Evolutionary conservation across 208 protist species (phyloP).

Genomic region (Acanthamoeba castellanii): DNA sequence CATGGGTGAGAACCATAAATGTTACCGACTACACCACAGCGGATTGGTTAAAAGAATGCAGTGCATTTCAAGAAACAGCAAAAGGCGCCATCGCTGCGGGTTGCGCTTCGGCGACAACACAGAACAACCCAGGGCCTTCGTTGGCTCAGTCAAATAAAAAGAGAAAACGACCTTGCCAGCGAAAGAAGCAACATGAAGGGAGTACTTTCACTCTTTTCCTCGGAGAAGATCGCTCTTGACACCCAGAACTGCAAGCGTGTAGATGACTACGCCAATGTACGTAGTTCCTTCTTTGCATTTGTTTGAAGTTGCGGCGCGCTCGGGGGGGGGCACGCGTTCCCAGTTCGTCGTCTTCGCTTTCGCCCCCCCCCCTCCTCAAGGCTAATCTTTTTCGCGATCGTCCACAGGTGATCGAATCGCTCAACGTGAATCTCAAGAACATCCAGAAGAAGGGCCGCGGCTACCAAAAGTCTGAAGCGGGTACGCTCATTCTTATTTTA

Average conservation of each 20-base stretch:
- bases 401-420: neutral
- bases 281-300: neutral
- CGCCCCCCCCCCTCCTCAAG: neutral
- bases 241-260: conserved; percentile 18
- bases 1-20: conserved; percentile 76
- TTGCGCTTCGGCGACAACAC: too few species aligned
- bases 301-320: too few species aligned
- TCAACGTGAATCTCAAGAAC: neutral
- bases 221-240: conserved; percentile 26
- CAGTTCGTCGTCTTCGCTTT: neutral
- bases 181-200: conserved; percentile 28
- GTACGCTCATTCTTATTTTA: neutral
- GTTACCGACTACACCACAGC: conserved; percentile 75
- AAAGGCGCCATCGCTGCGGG: too few species aligned
- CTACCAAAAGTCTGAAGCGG: neutral
- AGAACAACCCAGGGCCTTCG: too few species aligned
- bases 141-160: too few species aligned
- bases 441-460: conserved; percentile 26
- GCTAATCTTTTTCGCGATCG: neutral
- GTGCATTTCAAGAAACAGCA: too few species aligned
- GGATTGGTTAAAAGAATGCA: conserved; percentile 21
- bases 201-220: neutral
- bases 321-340: too few species aligned
- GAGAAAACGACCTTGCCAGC: too few species aligned
- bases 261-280: neutral